These are phyloP conservation scores for Pistacia vera DNA, from an alignment of 345 rosid genomes.

Conservation along the genomic window DNA sequence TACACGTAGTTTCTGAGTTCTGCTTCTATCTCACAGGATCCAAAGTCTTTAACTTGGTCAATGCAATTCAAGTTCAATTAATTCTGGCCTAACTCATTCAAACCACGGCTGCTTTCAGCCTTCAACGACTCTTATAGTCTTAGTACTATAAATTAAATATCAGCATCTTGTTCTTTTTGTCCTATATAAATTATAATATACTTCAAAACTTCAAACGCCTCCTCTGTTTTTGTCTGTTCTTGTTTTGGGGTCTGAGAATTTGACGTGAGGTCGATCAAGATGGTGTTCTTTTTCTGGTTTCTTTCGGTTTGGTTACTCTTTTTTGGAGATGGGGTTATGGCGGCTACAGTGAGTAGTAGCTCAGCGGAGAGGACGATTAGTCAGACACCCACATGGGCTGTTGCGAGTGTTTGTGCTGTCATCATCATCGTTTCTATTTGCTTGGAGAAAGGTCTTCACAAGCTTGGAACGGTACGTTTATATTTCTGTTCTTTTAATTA, in stretches of 20 bases:
- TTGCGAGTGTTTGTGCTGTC: slow-evolving; percentile 73
- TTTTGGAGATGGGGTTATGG: slow-evolving; percentile 28
- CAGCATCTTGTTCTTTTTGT: no score
- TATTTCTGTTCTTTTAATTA: neutral
- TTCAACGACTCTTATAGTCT: no score
- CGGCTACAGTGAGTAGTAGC: slow-evolving; percentile 21
- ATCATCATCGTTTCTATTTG: slow-evolving; percentile 74
- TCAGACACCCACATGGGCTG: slow-evolving; percentile 97
- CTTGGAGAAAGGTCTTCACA: slow-evolving; percentile 75
- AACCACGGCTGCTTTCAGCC: no score
- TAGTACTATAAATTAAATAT: no score
- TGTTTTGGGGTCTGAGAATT: neutral
- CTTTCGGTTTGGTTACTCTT: slow-evolving; percentile 16
- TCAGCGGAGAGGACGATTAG: slow-evolving; percentile 49
- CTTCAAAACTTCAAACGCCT: no score
- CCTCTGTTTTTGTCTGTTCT: no score
- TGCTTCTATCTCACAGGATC: no score
- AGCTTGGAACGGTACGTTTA: slow-evolving; percentile 53
- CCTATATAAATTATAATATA: no score
- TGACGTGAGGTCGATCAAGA: neutral
- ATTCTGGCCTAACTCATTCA: no score
- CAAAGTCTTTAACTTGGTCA: no score
- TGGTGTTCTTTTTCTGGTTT: slow-evolving; percentile 20
- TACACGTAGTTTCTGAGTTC: no score
- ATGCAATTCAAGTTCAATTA: no score